A percentile compares a stretch with the other conserved stretches of the same genome.
phyloP scores from a whole-genome alignment of 208 protist species.

The Phytomonas sp. region DNA sequence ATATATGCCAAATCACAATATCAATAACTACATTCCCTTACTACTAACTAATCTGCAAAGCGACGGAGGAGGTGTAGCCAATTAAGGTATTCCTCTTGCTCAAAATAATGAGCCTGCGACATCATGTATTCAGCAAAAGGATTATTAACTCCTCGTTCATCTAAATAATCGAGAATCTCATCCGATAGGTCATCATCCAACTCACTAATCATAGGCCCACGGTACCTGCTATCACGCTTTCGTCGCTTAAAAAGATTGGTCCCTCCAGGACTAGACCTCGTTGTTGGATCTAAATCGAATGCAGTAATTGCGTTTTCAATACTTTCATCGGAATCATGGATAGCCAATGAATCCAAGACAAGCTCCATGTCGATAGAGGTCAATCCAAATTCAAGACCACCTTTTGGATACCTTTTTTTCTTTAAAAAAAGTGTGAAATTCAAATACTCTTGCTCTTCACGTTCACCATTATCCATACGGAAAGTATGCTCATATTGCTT shows the following conservation, averaged over 20 bases:
- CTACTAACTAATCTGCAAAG: slow-evolving; percentile 44
- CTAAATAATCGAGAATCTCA: slow-evolving; percentile 80
- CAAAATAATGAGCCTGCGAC: slow-evolving; percentile 67
- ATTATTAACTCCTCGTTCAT: slow-evolving; percentile 82
- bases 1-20: slow-evolving; percentile 14
- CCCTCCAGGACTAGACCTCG: slow-evolving; percentile 4
- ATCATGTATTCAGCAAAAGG: slow-evolving; percentile 85
- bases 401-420: slow-evolving; percentile 42
- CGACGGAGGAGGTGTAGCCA: slow-evolving; percentile 56
- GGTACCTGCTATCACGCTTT: slow-evolving; percentile 30
- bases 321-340: slow-evolving; percentile 48
- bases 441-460: slow-evolving; percentile 77
- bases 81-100: slow-evolving; percentile 80
- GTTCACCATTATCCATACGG: slow-evolving; percentile 81
- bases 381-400: slow-evolving; percentile 67
- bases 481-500: slow-evolving; percentile 81
- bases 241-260: slow-evolving; percentile 13
- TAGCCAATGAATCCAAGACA: slow-evolving; percentile 70
- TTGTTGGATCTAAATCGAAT: slow-evolving; percentile 13
- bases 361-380: slow-evolving; percentile 86
- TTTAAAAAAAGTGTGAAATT: slow-evolving; percentile 73
- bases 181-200: slow-evolving; percentile 84
- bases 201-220: slow-evolving; percentile 78
- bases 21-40: slow-evolving; percentile 3
- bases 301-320: slow-evolving; percentile 37